Conservation (phyloP, 306 rosid genomes). For the Glycine soja region DNA sequence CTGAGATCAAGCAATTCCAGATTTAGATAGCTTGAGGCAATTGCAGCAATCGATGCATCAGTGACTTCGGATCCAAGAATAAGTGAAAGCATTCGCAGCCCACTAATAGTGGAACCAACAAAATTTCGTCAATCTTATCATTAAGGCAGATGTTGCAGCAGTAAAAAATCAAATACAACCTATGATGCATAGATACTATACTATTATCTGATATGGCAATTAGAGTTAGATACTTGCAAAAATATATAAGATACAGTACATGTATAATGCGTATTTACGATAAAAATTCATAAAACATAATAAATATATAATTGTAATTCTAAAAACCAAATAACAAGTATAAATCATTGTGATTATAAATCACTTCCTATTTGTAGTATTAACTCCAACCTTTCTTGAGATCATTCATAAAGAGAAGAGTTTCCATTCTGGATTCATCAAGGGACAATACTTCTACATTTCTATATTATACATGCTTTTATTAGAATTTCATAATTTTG, state of each 20-base stretch:
- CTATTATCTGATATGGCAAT: not conserved
- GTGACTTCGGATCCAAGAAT: slow-evolving; percentile 94
- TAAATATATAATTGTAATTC: too few relatives aligned
- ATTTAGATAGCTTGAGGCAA: slow-evolving; percentile 78
- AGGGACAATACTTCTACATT: not conserved
- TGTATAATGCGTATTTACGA: not conserved
- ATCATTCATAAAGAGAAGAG: not conserved
- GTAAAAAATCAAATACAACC: not conserved
- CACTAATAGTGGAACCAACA: slow-evolving; percentile 51
- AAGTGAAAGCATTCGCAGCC: slow-evolving; percentile 88
- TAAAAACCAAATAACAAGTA: too few relatives aligned
- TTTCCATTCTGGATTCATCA: not conserved
- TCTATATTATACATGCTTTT: not conserved
- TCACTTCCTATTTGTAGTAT: too few relatives aligned
- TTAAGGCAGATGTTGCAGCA: not conserved
- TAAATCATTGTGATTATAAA: too few relatives aligned
- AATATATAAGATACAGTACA: not conserved
- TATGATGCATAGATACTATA: not conserved
- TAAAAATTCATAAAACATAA: too few relatives aligned
- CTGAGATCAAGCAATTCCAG: slow-evolving; percentile 93
- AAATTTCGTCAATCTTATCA: slow-evolving; percentile 38
- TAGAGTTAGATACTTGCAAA: not conserved
- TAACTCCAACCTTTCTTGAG: too few relatives aligned
- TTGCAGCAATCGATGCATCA: slow-evolving; percentile 98
- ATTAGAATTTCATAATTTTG: not conserved